Evolutionary conservation across 331 rosid species (phyloP), one percentile per base, ranked within the genome.

Genomic region (Stylosanthes scabra): DNA sequence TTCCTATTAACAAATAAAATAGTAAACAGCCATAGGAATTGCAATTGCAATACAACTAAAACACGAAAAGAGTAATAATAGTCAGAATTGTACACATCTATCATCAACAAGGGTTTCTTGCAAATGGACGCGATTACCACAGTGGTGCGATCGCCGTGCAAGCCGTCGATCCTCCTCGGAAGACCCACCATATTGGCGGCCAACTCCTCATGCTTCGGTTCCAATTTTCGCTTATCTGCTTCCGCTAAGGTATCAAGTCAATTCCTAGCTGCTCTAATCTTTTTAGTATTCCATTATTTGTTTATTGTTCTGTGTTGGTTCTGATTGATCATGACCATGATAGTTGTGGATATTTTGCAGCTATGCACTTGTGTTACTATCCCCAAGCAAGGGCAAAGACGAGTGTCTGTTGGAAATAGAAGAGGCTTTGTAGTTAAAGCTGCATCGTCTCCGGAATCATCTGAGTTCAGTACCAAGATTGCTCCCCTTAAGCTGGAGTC

Each of bases 401-500:
- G 78, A 70, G 2, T 78, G 65, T 52, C 67, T 41, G 31, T 39
- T 20, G 84, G 86, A 74, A 82, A 34, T 67, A 81, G 89, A 81
- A 78, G 90, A 74, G 52, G 80, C 41, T 80, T 81, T 12, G 78
- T 71, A 2, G 85, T 87, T 39, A 84, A 85, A 74, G 91, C 89
- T 63, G 52, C 86, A 14, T 84, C 90, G 2, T 58, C 85, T 34
- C 63, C 87, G 0, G 92, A 49, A 6, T 84, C 91, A 7, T 77
- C 81, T 49, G 90, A 63, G 37, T 81, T 89, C 6, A 63, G 37
- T 55, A 62, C 85, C 31, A 88, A 85, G 28, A 82, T 95, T 66
- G 99, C 97, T 65, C 99, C 99, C 1, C 89, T 95, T 80, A 86
- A 73, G 88, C 74, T 95, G 74, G 97, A 95, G 75, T 95, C 99